phyloP scores from a whole-genome alignment of 352 stramenopile genomes.

The Phytophthora colocasiae region DNA sequence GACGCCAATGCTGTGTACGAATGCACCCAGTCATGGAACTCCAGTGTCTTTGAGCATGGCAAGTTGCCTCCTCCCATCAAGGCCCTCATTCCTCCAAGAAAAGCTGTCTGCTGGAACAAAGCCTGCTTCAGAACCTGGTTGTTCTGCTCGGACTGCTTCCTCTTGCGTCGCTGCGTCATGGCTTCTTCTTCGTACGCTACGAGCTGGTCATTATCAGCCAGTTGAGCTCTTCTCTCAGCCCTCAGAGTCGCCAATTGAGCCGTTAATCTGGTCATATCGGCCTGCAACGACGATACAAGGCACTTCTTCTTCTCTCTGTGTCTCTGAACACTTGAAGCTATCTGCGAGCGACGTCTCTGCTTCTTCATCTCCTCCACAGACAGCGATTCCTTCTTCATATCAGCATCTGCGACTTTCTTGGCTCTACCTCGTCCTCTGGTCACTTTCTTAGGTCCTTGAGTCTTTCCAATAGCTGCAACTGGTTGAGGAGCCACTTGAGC shows the following conservation, averaged over 20 bases:
- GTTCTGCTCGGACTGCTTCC: constrained; percentile 58
- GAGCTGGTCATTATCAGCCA: constrained; percentile 54
- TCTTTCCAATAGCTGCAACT: not conserved
- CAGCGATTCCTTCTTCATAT: constrained; percentile 29
- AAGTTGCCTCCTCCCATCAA: constrained; percentile 49
- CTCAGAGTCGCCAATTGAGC: constrained; percentile 48
- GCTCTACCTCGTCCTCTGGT: constrained; percentile 21
- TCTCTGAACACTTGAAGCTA: constrained; percentile 69
- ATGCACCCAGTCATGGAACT: constrained; percentile 83
- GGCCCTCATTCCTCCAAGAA: constrained; percentile 57
- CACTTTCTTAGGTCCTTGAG: constrained; percentile 11
- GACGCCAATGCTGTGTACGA: constrained; percentile 66
- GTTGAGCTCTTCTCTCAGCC: constrained; percentile 47
- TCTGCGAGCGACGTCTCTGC: constrained; percentile 59
- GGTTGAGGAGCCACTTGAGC: not conserved
- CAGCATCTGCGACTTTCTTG: constrained; percentile 2
- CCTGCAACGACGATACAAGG: constrained; percentile 54
- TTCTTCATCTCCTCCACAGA: constrained; percentile 71
- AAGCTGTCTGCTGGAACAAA: constrained; percentile 74
- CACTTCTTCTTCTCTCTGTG: constrained; percentile 76
- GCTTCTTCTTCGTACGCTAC: constrained; percentile 66
- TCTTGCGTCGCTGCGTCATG: constrained; percentile 69
- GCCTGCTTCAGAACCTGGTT: constrained; percentile 70
- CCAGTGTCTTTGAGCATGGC: constrained; percentile 52
- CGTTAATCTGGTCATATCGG: constrained; percentile 51